These are phyloP conservation scores for Saccharomycopsis schoenii DNA, from an alignment of 805 yeast genomes.

Conservation along the genomic window DNA sequence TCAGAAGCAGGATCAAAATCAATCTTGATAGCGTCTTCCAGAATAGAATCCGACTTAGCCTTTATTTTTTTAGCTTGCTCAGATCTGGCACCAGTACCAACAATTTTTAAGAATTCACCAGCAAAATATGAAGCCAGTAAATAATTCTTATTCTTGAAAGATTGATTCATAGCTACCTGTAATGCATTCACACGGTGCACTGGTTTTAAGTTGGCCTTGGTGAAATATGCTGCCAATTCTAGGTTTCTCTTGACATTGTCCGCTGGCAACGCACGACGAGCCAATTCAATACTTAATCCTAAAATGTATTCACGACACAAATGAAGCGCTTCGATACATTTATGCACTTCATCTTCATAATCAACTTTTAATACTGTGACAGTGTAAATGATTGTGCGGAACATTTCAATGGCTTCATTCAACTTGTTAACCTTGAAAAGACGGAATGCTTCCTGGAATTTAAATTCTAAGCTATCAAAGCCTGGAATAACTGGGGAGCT, in stretches of 20 bases:
- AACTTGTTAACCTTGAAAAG: slow-evolving; percentile 76
- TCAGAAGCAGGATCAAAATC: slow-evolving; percentile 91
- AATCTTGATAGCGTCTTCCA: slow-evolving; percentile 79
- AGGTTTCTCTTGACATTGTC: slow-evolving; percentile 73
- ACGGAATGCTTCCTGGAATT: slow-evolving; percentile 63
- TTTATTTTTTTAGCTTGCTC: slow-evolving; percentile 83
- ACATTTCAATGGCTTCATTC: slow-evolving; percentile 66
- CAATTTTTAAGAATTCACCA: slow-evolving; percentile 61
- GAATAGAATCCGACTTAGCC: slow-evolving; percentile 65
- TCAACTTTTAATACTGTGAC: slow-evolving; percentile 63
- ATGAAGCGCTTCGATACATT: slow-evolving; percentile 58
- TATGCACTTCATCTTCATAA: slow-evolving; percentile 64
- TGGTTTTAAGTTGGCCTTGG: slow-evolving; percentile 70
- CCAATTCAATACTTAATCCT: slow-evolving; percentile 84
- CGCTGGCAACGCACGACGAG: slow-evolving; percentile 71
- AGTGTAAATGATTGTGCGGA: slow-evolving; percentile 73
- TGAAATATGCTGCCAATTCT: slow-evolving; percentile 93
- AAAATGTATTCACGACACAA: slow-evolving; percentile 84
- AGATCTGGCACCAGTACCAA: slow-evolving; percentile 67
- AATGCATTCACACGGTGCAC: slow-evolving; percentile 81
- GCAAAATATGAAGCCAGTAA: slow-evolving; percentile 89
- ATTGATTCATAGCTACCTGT: slow-evolving; percentile 91
- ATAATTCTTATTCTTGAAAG: slow-evolving; percentile 80
- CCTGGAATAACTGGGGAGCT: slow-evolving; percentile 71
- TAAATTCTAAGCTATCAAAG: slow-evolving; percentile 50